phyloP scores from a whole-genome alignment of 202 grass and related monocot species.

The Setaria italica region DNA sequence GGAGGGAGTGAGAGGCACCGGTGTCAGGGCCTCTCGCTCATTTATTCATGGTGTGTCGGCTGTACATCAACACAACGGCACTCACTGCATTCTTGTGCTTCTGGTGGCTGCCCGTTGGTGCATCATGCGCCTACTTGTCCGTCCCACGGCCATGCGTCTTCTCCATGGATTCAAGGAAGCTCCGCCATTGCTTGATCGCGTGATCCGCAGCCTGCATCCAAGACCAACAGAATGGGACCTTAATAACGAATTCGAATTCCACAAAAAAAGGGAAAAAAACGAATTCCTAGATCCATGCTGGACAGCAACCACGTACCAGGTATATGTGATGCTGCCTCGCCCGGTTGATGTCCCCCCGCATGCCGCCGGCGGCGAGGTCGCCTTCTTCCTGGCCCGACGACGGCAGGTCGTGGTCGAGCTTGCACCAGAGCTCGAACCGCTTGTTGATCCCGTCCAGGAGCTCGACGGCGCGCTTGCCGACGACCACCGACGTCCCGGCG shows the following conservation, averaged over 20 bases:
- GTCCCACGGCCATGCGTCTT: neutral
- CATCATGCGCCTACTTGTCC: neutral
- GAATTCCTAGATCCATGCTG: no score
- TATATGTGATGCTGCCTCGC: constrained; percentile 18
- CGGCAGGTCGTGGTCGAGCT: neutral
- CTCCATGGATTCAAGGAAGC: neutral
- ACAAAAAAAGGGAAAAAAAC: no score
- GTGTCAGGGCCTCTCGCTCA: no score
- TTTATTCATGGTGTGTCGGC: no score
- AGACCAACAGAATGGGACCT: neutral
- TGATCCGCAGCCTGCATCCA: constrained; percentile 17
- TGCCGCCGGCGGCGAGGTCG: neutral
- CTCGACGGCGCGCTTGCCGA: neutral
- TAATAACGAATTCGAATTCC: neutral
- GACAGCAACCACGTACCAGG: neutral
- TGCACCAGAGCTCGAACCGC: constrained; percentile 3
- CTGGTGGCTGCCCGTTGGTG: no score
- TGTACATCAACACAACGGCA: no score
- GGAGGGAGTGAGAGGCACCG: no score
- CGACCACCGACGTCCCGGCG: neutral
- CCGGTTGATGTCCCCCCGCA: neutral
- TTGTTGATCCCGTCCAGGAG: neutral
- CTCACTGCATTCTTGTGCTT: no score
- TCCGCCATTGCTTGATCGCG: constrained; percentile 3
- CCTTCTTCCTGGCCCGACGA: neutral